A percentile compares a stretch with the other conserved stretches of the same genome.
Evolutionary conservation across 768 basidiomycete species (phyloP).

Genomic region (Boletus sensibilis): DNA sequence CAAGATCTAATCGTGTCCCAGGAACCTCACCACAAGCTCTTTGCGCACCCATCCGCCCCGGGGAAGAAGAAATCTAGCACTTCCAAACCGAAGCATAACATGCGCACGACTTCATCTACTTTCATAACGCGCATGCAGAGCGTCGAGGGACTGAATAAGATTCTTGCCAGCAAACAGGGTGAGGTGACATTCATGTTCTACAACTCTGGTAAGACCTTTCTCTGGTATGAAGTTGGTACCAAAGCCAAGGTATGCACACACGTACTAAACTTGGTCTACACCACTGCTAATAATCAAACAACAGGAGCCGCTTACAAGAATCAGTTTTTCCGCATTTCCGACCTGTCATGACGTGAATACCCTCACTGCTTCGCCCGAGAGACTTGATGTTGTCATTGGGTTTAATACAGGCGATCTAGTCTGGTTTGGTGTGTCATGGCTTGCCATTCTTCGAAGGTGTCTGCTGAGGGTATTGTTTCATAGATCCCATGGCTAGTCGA

Average conservation of each 20-base stretch:
- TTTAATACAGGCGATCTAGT: constrained; percentile 93
- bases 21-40: constrained; percentile 52
- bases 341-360: constrained; percentile 90
- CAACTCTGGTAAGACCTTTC: constrained; percentile 78
- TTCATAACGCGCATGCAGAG: constrained; percentile 88
- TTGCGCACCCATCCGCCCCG: constrained; percentile 48
- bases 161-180: constrained; percentile 75
- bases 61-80: constrained; percentile 61
- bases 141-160: constrained; percentile 70
- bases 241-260: constrained; percentile 67
- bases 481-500: constrained; percentile 77
- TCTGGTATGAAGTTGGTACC: constrained; percentile 85
- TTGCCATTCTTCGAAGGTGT: constrained; percentile 1
- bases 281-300: constrained; percentile 7
- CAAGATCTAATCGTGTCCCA: constrained; percentile 30
- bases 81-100: constrained; percentile 84
- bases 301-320: constrained; percentile 82
- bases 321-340: constrained; percentile 83
- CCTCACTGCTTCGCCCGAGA: constrained; percentile 72
- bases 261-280: neutral
- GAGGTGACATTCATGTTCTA: constrained; percentile 86
- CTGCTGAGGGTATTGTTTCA: constrained; percentile 3
- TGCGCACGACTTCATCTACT: constrained; percentile 86
- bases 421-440: constrained; percentile 75
- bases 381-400: constrained; percentile 86